These are phyloP conservation scores for Apiospora koreana DNA, from an alignment of 2,329 filamentous ascomycete species.

Conservation along the genomic window DNA sequence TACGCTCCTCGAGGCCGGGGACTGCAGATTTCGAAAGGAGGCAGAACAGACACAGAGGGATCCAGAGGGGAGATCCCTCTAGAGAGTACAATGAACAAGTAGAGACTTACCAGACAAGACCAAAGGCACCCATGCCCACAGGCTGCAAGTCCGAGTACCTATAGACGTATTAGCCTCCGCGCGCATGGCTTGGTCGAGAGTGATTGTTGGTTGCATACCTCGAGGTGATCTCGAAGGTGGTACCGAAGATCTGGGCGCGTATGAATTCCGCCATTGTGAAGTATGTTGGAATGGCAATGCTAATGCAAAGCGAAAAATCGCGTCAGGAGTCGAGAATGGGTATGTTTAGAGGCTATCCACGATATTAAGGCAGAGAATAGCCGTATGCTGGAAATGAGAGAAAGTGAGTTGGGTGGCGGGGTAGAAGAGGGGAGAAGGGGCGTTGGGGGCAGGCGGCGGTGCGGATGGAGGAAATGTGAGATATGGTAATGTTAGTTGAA, in stretches of 20 bases:
- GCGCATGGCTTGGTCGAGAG: neutral
- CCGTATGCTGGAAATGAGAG: neutral
- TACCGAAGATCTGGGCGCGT: slow-evolving; percentile 98
- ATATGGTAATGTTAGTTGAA: slow-evolving; percentile 9
- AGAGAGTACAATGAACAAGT: neutral
- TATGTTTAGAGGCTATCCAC: neutral
- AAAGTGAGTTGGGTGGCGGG: slow-evolving; percentile 1
- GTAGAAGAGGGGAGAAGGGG: slow-evolving; percentile 7
- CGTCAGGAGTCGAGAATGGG: neutral
- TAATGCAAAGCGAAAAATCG: neutral
- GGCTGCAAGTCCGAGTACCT: slow-evolving; percentile 98
- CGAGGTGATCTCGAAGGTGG: slow-evolving; percentile 99
- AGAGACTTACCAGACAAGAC: slow-evolving; percentile 82
- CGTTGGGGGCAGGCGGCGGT: neutral
- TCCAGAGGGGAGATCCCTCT: slow-evolving; percentile 12
- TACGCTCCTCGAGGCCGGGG: neutral
- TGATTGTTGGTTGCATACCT: slow-evolving; percentile 57
- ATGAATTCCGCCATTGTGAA: slow-evolving; percentile 96
- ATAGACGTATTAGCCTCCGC: slow-evolving; percentile 15
- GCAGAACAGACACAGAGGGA: slow-evolving; percentile 18
- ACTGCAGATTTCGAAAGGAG: neutral
- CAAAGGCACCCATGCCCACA: slow-evolving; percentile 98
- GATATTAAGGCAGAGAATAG: neutral
- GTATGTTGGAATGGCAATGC: neutral
- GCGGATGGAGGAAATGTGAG: slow-evolving; percentile 5